A percentile compares a stretch with the other conserved stretches of the same genome.
phyloP scores from a whole-genome alignment of 495 filamentous ascomycete genomes.

The Chaetomium tenue region DNA sequence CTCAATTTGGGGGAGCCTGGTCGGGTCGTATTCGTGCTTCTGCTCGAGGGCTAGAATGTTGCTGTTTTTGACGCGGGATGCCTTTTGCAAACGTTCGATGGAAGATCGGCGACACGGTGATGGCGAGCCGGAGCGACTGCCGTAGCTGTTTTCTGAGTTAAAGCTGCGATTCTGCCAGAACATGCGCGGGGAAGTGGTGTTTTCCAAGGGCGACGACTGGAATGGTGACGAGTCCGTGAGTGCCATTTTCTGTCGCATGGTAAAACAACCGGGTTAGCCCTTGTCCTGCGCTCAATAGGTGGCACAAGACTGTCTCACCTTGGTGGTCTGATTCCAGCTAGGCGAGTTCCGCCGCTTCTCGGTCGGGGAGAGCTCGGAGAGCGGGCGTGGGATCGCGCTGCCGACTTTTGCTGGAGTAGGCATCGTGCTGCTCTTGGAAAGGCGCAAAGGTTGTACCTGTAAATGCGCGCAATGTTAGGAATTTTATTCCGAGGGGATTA shows the following conservation, averaged over 20 bases:
- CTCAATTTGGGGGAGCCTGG: constrained; percentile 69
- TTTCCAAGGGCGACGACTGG: constrained; percentile 66
- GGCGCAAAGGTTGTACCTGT: constrained; percentile 58
- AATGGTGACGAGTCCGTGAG: constrained; percentile 71
- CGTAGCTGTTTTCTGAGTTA: constrained; percentile 67
- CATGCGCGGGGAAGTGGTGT: constrained; percentile 65
- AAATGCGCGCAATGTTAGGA: constrained; percentile 4
- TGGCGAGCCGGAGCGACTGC: constrained; percentile 57
- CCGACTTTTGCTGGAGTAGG: constrained; percentile 46
- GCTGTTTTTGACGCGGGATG: constrained; percentile 94
- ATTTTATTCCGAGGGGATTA: neutral
- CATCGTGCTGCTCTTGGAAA: constrained; percentile 53
- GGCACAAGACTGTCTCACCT: constrained; percentile 50
- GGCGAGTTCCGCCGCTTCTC: constrained; percentile 69
- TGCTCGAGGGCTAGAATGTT: constrained; percentile 88
- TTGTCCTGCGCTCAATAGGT: constrained; percentile 4
- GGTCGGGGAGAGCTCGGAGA: constrained; percentile 58
- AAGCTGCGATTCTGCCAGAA: constrained; percentile 85
- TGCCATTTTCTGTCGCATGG: constrained; percentile 44
- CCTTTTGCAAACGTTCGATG: constrained; percentile 88
- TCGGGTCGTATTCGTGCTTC: constrained; percentile 85
- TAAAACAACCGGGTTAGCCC: constrained; percentile 30
- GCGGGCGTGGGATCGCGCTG: constrained; percentile 50
- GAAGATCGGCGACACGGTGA: constrained; percentile 76
- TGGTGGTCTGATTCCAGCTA: constrained; percentile 66